phyloP scores from a whole-genome alignment of 169 alveolate species.

The Babesia bovis region DNA sequence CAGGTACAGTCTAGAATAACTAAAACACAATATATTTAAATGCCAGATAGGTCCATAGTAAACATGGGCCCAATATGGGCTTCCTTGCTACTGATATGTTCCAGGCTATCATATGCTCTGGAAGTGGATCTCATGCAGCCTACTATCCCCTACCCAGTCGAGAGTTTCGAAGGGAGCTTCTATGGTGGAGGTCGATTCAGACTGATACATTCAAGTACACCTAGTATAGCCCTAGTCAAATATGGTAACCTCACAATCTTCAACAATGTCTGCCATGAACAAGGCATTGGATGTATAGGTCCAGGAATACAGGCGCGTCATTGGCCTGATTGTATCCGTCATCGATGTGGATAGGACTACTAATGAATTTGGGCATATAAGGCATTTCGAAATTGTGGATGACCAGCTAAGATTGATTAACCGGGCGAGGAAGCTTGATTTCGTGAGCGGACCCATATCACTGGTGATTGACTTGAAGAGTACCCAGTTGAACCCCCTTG shows the following conservation, averaged over 20 bases:
- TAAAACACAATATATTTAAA: too few relatives aligned
- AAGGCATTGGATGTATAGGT: not conserved
- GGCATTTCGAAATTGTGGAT: not conserved
- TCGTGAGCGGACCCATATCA: not conserved
- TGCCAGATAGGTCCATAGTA: not conserved
- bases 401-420: not conserved
- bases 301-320: not conserved
- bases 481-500: not conserved
- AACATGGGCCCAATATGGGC: not conserved
- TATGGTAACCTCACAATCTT: not conserved
- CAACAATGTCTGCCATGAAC: not conserved
- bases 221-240: not conserved
- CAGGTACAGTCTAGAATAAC: too few relatives aligned
- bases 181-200: not conserved
- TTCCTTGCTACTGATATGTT: not conserved
- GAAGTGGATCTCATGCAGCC: constrained; percentile 1
- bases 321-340: not conserved
- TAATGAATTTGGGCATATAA: not conserved
- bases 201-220: not conserved
- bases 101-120: not conserved
- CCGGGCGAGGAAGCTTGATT: not conserved
- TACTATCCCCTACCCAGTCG: not conserved
- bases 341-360: not conserved
- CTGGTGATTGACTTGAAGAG: not conserved
- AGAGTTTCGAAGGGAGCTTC: not conserved